Evolutionary conservation across 257 asterid species (phyloP).

Genomic region (Plectranthus barbatus): DNA sequence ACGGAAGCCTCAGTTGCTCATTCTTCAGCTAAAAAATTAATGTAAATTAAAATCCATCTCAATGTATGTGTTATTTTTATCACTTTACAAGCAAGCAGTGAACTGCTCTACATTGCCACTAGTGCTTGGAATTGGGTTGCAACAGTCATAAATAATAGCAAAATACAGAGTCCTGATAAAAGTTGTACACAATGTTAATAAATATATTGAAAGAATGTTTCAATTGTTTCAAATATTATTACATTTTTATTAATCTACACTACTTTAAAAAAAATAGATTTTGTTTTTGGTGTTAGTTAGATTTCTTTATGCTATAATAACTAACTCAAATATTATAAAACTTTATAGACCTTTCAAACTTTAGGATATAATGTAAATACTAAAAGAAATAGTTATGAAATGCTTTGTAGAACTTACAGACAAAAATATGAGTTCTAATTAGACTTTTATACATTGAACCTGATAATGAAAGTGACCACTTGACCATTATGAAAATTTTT

Average conservation of each 20-base stretch:
- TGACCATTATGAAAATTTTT: too few species aligned
- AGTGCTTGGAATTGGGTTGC: not conserved
- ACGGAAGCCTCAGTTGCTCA: not conserved
- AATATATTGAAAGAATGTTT: too few species aligned
- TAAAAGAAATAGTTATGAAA: too few species aligned
- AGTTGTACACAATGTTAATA: not conserved
- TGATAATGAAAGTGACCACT: not conserved
- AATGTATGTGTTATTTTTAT: not conserved
- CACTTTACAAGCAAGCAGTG: not conserved
- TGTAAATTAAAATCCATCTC: not conserved
- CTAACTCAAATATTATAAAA: too few species aligned
- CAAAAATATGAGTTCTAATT: not conserved
- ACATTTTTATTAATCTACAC: too few species aligned
- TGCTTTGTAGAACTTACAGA: too few species aligned
- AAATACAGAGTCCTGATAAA: not conserved
- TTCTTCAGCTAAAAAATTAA: not conserved
- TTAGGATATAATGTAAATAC: too few species aligned
- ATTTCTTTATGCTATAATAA: too few species aligned
- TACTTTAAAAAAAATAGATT: too few species aligned
- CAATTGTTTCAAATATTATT: too few species aligned
- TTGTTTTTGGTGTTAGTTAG: too few species aligned
- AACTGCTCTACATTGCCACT: not conserved
- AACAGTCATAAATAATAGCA: not conserved
- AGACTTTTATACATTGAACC: not conserved
- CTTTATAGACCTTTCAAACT: too few species aligned